Base-by-base conservation (phyloP, 805 yeast species). In the Lachancea cidri region DNA sequence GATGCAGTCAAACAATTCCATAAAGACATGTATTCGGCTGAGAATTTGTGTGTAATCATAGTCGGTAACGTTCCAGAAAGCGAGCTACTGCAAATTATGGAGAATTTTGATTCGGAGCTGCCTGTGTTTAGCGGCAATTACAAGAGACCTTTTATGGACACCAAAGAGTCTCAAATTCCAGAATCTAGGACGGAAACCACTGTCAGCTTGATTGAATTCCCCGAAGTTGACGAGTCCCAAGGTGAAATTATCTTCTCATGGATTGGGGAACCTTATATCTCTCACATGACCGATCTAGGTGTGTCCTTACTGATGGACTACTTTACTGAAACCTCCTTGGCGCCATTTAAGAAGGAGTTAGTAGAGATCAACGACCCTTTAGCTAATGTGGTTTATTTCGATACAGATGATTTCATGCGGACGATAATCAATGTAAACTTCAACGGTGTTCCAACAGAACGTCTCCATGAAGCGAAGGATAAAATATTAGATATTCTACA, bases 181-280 rank as follows among this genome's bases (percentile, higher is more conserved):
- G 58, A 73, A 47, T 72, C 70, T 6, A 50, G 71, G 58, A 36
- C 71, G 62, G 55, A 72, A 38, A 60, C 66, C 2, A 56, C 71
- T 4, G 63, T 73, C 9, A 70, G 74, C 29, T 70, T 67, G 3
- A 74, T 88, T 18, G 81, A 79, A 44, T 93, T 93, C 55, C 96
- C 98, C 2, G 98, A 93, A 53, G 73, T 77, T 43, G 96, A 87
- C 55, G 97, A 88, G 62, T 71, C 84, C 9, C 76, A 80, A 62
- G 95, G 96, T 29, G 93, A 86, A 53, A 54, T 86, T 1, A 54
- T 73, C 14, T 63, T 93, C 18, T 68, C 84, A 3, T 89, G 95
- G 91, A 71, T 86, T 37, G 97, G 97, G 5, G 95, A 95, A 6
- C 65, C 69, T 11, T 74, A 73, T 29, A 56, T 62, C 7, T 76